Evolutionary conservation across 257 asterid species (phyloP), one percentile per base, ranked within the genome.

Genomic region (Catharanthus roseus): DNA sequence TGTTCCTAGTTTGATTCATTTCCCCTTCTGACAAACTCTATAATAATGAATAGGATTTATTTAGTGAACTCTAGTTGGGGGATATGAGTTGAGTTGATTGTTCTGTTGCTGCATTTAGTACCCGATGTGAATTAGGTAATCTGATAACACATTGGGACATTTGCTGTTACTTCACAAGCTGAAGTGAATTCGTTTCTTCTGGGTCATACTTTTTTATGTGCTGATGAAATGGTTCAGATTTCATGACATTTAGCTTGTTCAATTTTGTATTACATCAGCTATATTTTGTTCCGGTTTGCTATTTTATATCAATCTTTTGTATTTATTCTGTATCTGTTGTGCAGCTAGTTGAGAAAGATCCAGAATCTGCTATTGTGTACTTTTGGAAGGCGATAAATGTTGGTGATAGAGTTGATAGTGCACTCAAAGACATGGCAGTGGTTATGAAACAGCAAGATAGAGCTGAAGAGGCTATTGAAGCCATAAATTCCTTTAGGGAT

Each of bases 351-450:
- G 90, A 88, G 81, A 92, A 87, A 75, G 96, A 92, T 72, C 83
- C 88, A 13, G 96, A 87, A 74, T 78, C 91, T 26, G 96, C 96
- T 49, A 77, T 90, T 16, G 85, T 82, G 50, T 82, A 83, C 36
- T 92, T 92, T 67, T 88, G 96, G 98, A 85, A 83, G 83, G 96
- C 98, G 1, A 86, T 92, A 51, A 90, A 90, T 71, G 85, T 76
- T 0, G 96, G 98, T 53, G 98, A 90, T 77, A 81, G 95, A 81
- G 96, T 90, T 7, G 96, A 90, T 42, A 92, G 98, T 70, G 98
- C 98, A 0, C 90, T 92, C 44, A 92, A 92, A 80, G 98, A 92
- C 79, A 85, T 92, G 98, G 98, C 88, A 44, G 92, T 92, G 65
- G 96, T 92, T 42, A 85, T 92, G 98, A 92, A 90, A 77, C 98